A percentile compares a stretch with the other conserved stretches of the same genome.
Conservation (phyloP, 2,329 filamentous ascomycete species). For the Coniochaeta hoffmannii region DNA sequence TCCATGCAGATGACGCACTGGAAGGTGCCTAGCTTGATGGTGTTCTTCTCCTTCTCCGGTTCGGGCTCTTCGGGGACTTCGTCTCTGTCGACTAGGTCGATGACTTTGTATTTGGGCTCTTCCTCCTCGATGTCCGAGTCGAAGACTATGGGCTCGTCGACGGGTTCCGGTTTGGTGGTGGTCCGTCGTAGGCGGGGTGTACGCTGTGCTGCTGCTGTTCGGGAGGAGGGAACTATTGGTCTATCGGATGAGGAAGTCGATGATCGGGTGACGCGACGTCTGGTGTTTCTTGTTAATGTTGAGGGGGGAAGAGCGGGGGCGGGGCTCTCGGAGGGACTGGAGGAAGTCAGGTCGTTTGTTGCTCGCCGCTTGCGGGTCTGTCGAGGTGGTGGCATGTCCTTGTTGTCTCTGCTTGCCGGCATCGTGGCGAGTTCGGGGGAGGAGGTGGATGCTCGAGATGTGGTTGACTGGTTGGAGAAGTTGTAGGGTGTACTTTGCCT, state of each 20-base stretch:
- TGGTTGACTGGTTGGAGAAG: neutral
- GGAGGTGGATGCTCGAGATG: neutral
- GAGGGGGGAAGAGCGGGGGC: too few species aligned
- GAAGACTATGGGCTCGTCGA: slow-evolving; percentile 15
- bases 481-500: neutral
- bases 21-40: slow-evolving; percentile 44
- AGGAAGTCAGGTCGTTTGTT: neutral
- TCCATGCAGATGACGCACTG: slow-evolving; percentile 66
- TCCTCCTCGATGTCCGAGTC: slow-evolving; percentile 11
- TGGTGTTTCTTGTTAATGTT: neutral
- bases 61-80: slow-evolving; percentile 20
- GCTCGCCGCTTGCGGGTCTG: neutral
- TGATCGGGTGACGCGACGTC: neutral
- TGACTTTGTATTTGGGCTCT: slow-evolving; percentile 15
- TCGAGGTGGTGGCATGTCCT: neutral
- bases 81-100: slow-evolving; percentile 35
- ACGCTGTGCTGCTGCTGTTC: neutral
- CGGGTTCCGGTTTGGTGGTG: slow-evolving; percentile 6
- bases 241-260: neutral
- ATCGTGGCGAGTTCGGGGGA: neutral
- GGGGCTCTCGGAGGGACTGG: neutral
- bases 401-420: too few species aligned
- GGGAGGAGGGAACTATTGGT: neutral
- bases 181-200: neutral
- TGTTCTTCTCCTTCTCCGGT: slow-evolving; percentile 31